Evolutionary conservation across 2,329 filamentous ascomycete species (phyloP), one percentile per base, ranked within the genome.

Genomic region (Sclerotinia nivalis): DNA sequence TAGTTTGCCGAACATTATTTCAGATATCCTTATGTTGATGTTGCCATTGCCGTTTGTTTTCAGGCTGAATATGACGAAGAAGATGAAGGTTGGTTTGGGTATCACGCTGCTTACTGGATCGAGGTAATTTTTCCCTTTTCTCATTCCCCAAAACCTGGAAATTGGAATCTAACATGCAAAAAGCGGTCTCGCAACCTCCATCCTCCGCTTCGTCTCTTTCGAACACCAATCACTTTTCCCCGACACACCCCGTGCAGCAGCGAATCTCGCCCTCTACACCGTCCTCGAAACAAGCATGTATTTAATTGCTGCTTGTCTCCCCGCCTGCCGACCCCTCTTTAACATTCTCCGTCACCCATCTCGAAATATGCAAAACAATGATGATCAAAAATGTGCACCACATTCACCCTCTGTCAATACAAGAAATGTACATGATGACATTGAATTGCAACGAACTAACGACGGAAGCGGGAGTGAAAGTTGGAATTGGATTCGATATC

Each of bases 1-100:
- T 54, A 79, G 79, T 6, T 77, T 83, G 0, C 81, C 81, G 5
- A 82, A 81, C 64, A 80, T 82, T 62, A 55, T 79, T n/a, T 80
- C 78, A 10, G 80, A 82, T 69, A 67, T 80, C 1, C 75, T 77
- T 56, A 82, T 82, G 67, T 71, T 82, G 56, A 71, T 70, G 13
- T 64, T 80, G 69, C 78, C 77, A 13, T 69, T 80, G 34, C 72
- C 71, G 8, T 74, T 79, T 66, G 76, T 80, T 15, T 80, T 75
- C 76, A 73, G 70, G 43, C 71, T 80, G 52, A 75, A 78, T 43
- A 76, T 75, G 3, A 77, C 69, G 12, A n/a, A 71, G 13, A 60
- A 69, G 34, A 31, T 69, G 58, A 69, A 69, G 47, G 25, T 69
- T 40, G 66, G 66, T 2, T 55, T 69, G 56, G 45, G 47, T 5